phyloP scores from a whole-genome alignment of 78 protist species.

The Paulinella micropora region DNA sequence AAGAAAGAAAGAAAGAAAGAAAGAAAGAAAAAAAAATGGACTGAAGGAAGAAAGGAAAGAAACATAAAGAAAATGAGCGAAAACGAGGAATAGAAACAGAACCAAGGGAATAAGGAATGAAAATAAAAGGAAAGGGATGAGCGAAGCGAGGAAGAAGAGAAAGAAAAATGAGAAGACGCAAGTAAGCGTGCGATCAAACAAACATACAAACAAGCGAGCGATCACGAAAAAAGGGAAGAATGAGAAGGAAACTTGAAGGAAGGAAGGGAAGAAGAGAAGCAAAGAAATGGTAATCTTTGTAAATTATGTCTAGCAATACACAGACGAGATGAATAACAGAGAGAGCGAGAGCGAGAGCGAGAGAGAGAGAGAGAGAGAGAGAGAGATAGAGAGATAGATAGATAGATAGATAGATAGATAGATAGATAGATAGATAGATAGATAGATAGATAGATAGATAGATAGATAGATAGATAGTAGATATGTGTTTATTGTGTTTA shows the following conservation, averaged over 20 bases:
- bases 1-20: not conserved
- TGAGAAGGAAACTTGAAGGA: not conserved
- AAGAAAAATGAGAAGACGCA: not conserved
- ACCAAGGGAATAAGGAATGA: not conserved
- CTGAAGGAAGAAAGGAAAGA: not conserved
- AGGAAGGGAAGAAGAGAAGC: not conserved
- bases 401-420: not conserved
- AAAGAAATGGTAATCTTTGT: not conserved
- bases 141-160: not conserved
- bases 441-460: not conserved
- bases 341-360: not conserved
- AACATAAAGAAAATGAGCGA: not conserved
- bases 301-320: not conserved
- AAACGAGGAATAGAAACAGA: not conserved
- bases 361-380: not conserved
- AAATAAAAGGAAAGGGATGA: not conserved
- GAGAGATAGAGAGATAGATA: not conserved
- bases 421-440: not conserved
- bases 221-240: not conserved
- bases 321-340: not conserved
- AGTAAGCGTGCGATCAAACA: not conserved
- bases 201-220: not conserved
- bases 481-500: not conserved
- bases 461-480: not conserved
- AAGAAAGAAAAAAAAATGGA: not conserved